Base-by-base conservation (phyloP, 441 rosid genomes). In the Euphorbia corollata region DNA sequence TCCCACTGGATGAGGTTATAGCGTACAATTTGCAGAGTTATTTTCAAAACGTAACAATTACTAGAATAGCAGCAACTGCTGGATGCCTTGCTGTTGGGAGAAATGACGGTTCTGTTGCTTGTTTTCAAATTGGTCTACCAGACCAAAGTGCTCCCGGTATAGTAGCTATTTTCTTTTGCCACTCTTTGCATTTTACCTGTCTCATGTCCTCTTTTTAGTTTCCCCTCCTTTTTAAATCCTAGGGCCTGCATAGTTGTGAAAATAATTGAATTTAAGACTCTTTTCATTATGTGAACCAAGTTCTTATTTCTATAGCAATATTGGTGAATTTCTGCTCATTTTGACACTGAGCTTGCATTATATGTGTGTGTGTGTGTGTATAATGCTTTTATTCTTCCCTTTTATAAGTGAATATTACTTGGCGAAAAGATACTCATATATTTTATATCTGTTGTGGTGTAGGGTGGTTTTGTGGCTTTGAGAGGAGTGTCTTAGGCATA, bases 81-180 rank as follows among this genome's bases (percentile, higher is more conserved):
- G 91, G 90, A 15, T 82, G 83, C 64, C 79, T 95, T 72, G 80
- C 84, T 11, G 68, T 92, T 10, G 98, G 96, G 51, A 84, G 85
- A 61, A 72, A 75, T 47, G 92, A 87, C 79, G 99, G 98, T 2
- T 84, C 87, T 72, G 80, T 88, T 73, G 71, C 83, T 69, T 86
- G 84, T 73, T 84, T 84, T 73, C 86, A 77, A 68, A 89, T 86
- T 62, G 81, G 83, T 66, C 43, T 48, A 62, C 76, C 77, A 71
- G 73, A 72, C 78, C 83, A 78, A 51, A 81, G 59, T 41, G 70
- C 82, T 54, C 85, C 91, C 8, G 99, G 98, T 93, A 77, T 59
- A 66, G 38, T 51, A 57, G 60, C 61, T 63, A 20, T 73, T 30
- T 38, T 38, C 18, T 60, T 41, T 8, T 8, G 20, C 15, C 16